These are phyloP conservation scores for Urtica urens DNA, from an alignment of 306 rosid species.

Conservation along the genomic window DNA sequence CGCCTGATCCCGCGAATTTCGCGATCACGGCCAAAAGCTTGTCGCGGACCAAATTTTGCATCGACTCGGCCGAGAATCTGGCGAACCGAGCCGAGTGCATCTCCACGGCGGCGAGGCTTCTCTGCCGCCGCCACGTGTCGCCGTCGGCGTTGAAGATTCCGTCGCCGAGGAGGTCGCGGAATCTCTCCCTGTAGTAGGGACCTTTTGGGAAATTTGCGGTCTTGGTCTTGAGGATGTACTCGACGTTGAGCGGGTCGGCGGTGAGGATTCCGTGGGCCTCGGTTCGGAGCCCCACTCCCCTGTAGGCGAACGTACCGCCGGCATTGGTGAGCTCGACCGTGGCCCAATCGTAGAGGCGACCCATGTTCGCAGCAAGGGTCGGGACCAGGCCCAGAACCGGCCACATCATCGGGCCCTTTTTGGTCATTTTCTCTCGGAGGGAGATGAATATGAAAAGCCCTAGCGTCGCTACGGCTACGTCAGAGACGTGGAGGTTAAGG, in stretches of 20 bases:
- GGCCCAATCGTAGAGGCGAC: constrained; percentile 23
- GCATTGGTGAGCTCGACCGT: constrained; percentile 26
- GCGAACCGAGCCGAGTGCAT: constrained; percentile 26
- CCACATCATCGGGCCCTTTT: constrained; percentile 38
- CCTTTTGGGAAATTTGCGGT: constrained; percentile 43
- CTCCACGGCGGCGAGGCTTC: constrained; percentile 21
- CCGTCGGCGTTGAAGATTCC: constrained; percentile 37
- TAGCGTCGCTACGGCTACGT: constrained; percentile 14
- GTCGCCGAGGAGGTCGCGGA: constrained; percentile 31
- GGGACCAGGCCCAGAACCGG: constrained; percentile 31
- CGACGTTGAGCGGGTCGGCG: constrained; percentile 24
- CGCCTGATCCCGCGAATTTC: constrained; percentile 8
- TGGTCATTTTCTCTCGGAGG: constrained; percentile 20
- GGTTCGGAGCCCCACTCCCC: constrained; percentile 27
- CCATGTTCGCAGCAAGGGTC: constrained; percentile 11
- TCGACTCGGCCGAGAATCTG: constrained; percentile 16
- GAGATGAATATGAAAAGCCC: constrained; percentile 19
- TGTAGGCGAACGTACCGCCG: constrained; percentile 33
- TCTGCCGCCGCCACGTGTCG: constrained; percentile 30
- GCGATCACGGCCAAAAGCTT: constrained; percentile 21
- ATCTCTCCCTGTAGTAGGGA: constrained; percentile 20
- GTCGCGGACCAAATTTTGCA: constrained; percentile 22
- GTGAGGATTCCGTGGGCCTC: constrained; percentile 27
- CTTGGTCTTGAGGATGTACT: constrained; percentile 33
- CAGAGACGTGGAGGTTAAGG: constrained; percentile 10